These are phyloP conservation scores for Trametes sanguinea DNA, from an alignment of 768 basidiomycete species.

Conservation along the genomic window DNA sequence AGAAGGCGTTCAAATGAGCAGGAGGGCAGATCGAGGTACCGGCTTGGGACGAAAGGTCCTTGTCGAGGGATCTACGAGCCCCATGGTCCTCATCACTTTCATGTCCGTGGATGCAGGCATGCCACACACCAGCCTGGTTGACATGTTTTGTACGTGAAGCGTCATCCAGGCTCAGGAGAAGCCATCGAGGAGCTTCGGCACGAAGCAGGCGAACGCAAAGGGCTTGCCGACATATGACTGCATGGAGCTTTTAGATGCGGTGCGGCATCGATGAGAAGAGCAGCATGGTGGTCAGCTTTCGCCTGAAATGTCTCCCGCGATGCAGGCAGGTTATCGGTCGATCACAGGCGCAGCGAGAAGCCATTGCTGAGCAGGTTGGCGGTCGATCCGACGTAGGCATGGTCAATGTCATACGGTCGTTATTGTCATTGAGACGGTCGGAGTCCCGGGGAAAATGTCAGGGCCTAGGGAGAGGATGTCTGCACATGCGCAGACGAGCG, in stretches of 20 bases:
- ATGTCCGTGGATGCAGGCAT: constrained; percentile 10
- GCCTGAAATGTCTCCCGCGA: constrained; percentile 22
- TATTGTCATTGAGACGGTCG: constrained; percentile 6
- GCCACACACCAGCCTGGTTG: not conserved
- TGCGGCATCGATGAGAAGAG: constrained; percentile 14
- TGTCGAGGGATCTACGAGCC: constrained; percentile 13
- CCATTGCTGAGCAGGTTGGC: not conserved
- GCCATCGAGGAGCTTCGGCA: not conserved
- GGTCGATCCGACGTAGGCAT: not conserved
- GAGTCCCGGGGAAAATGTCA: not conserved
- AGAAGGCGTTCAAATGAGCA: constrained; percentile 5
- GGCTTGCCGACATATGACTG: constrained; percentile 14
- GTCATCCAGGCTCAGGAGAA: constrained; percentile 10
- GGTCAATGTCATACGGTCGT: not conserved
- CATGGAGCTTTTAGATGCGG: constrained; percentile 18
- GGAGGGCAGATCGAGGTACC: not conserved
- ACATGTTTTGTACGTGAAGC: constrained; percentile 22
- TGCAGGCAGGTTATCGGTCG: constrained; percentile 20
- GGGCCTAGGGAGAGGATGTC: not conserved
- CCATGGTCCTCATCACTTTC: constrained; percentile 9
- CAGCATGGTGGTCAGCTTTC: not conserved
- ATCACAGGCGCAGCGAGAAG: constrained; percentile 13
- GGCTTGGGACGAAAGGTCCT: constrained; percentile 13
- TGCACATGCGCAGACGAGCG: not conserved
- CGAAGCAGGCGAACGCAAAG: not conserved